Evolutionary conservation across 768 basidiomycete genomes (phyloP).

Genomic region (Leccinellum luteum): DNA sequence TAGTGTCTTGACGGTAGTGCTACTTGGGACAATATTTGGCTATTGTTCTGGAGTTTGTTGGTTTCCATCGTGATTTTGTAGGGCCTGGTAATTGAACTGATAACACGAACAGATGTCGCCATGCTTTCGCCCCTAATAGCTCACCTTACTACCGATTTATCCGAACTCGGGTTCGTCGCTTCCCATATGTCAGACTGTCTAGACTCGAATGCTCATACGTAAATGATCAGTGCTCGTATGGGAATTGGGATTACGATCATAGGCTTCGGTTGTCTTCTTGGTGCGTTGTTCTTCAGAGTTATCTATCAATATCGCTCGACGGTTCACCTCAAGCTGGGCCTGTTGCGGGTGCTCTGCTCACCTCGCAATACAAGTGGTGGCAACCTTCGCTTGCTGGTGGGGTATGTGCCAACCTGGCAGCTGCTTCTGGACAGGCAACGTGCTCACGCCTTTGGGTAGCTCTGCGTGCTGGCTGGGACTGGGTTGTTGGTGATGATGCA

Average conservation of each 20-base stretch:
- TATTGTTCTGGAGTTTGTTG: constrained; percentile 46
- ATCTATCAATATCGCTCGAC: background rate
- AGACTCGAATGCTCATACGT: background rate
- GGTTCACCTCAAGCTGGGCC: constrained; percentile 42
- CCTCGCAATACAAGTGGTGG: constrained; percentile 54
- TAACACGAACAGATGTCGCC: constrained; percentile 31
- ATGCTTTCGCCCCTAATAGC: constrained; percentile 42
- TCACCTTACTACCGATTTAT: constrained; percentile 40
- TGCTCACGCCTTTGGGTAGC: background rate
- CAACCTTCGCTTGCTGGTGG: constrained; percentile 51
- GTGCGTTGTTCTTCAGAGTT: constrained; percentile 9
- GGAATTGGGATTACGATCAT: constrained; percentile 13
- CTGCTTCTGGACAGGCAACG: background rate
- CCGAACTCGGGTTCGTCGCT: constrained; percentile 48
- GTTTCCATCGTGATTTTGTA: constrained; percentile 10
- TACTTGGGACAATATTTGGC: constrained; percentile 43
- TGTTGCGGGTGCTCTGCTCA: constrained; percentile 56
- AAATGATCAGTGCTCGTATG: constrained; percentile 23
- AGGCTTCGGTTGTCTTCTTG: constrained; percentile 20
- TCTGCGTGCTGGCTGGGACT: constrained; percentile 2
- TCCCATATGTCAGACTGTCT: background rate
- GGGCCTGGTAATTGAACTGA: background rate
- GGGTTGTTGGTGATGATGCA: constrained; percentile 6
- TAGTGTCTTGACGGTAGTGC: constrained; percentile 34
- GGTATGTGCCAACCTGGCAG: constrained; percentile 13